Base-by-base conservation (phyloP, 225 moss, liverwort and hornwort species). In the Antitrichia curtipendula region DNA sequence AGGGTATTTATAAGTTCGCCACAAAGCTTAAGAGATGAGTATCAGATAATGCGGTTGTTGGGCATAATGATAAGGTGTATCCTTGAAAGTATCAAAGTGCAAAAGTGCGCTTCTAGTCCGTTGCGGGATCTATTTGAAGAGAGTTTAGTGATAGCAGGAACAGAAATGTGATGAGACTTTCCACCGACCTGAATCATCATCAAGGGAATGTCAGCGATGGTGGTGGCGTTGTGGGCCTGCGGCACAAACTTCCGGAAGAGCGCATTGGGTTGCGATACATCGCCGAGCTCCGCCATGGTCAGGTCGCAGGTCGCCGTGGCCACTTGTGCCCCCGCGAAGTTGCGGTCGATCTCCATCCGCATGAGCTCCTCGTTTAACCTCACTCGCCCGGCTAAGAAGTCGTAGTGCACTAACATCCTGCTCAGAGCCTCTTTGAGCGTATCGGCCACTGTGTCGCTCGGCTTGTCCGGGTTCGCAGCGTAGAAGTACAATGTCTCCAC, bases 301-400 rank as follows among this genome's bases (percentile, higher is more conserved):
- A 93, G 91, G 41, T 89, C 94, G 62, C 95, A 96, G 7, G 89
- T 87, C 58, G 94, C 96, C 21, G 91, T 90, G 20, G 85, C 20
- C 62, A 99, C 90, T 72, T 99, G 94, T 34, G 91, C 95, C 66
- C 99, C 99, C 3, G 92, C 94, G 31, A 82, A 84, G 89, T 95
- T 99, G 84, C 94, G 94, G 64, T 96, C 91, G 47, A 99, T 94
- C 81, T 97, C 96, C 86, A 99, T 91, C 58, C 99, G 83, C 90
- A 85, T 86, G 50, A 82, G 78, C 84, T 87, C 28, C 86, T 91
- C 95, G 49, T 92, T 93, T 68, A 92, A 87, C 86, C 86, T 76
- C n/a, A 91, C 90, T 24, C 95, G 91, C 36, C 95, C 95, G 4
- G 93, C 92, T 45, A 93, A n/a, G 72, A 95, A 93, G 71, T 90